phyloP scores from a whole-genome alignment of 768 basidiomycete genomes.

The Gloeopeniophorella convolvens region DNA sequence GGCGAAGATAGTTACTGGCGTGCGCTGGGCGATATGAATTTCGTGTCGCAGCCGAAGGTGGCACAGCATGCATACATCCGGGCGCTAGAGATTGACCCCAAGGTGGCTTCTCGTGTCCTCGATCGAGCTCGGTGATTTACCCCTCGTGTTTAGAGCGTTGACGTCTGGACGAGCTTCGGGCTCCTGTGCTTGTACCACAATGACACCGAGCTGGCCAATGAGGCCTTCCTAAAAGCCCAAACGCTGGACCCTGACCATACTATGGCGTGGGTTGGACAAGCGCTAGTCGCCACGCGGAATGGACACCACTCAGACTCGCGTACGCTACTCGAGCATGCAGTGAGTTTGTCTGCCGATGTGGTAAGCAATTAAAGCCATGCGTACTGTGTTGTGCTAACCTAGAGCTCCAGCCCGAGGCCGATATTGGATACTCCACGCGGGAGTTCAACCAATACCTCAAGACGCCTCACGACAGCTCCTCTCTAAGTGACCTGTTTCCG shows the following conservation, averaged over 20 bases:
- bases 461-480: constrained; percentile 20
- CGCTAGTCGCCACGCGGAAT: constrained; percentile 55
- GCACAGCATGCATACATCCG: constrained; percentile 92
- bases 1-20: constrained; percentile 74
- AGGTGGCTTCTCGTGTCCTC: constrained; percentile 41
- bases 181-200: constrained; percentile 75
- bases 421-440: constrained; percentile 65
- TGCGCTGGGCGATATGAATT: constrained; percentile 69
- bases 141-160: constrained; percentile 45
- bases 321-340: constrained; percentile 68
- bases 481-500: constrained; percentile 50
- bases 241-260: constrained; percentile 87
- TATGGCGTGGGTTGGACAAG: constrained; percentile 88
- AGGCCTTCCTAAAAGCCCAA: constrained; percentile 83
- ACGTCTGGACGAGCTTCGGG: constrained; percentile 83
- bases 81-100: constrained; percentile 78
- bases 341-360: constrained; percentile 48
- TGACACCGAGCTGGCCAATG: constrained; percentile 78
- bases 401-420: constrained; percentile 61
- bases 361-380: constrained; percentile 34
- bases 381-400: constrained; percentile 12
- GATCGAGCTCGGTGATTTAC: constrained; percentile 4
- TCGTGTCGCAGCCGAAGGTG: constrained; percentile 56
- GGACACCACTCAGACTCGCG: constrained; percentile 56
- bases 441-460: constrained; percentile 40